Percentiles rank a stretch among this genome's conserved stretches.
These are phyloP conservation scores for Phaeosphaeriaceae sp. DNA, from an alignment of 2,329 filamentous ascomycete species.

Conservation along the genomic window DNA sequence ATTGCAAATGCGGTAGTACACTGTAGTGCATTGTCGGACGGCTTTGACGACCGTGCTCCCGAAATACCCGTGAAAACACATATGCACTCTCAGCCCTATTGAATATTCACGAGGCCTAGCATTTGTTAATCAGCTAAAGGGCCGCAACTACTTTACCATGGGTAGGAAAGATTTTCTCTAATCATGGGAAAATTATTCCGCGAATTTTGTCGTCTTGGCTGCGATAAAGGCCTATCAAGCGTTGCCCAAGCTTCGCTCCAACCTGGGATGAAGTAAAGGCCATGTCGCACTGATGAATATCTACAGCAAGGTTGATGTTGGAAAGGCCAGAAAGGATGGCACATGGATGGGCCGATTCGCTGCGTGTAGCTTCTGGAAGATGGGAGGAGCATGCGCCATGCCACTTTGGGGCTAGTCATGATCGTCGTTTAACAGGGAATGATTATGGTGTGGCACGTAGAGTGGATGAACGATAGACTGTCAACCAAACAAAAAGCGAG, in stretches of 20 bases:
- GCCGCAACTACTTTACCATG: background rate
- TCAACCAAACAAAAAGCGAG: conserved; percentile 21
- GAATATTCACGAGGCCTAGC: too few relatives aligned
- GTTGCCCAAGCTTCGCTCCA: conserved; percentile 2
- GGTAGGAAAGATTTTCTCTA: background rate
- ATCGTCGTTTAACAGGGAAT: conserved; percentile 19
- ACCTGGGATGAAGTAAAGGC: background rate
- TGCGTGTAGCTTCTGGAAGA: conserved; percentile 34
- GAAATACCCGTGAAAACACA: conserved; percentile 11
- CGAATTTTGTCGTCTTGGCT: conserved; percentile 17
- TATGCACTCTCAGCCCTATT: conserved; percentile 14
- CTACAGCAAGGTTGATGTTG: conserved; percentile 1
- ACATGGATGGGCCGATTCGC: conserved; percentile 6
- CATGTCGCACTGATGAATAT: background rate
- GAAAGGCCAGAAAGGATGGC: conserved; percentile 3
- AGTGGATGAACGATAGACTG: conserved; percentile 22
- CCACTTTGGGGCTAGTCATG: conserved; percentile 10
- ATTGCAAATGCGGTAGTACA: conserved; percentile 16
- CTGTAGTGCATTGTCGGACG: conserved; percentile 21
- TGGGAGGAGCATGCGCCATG: conserved; percentile 15
- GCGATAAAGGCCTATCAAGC: conserved; percentile 18
- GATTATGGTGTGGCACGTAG: conserved; percentile 27
- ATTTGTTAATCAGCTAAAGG: conserved; percentile 22
- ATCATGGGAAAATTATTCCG: conserved; percentile 5
- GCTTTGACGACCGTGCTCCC: conserved; percentile 26